Evolutionary conservation across 75 land plant species (phyloP).

Genomic region (Pinus taeda): DNA sequence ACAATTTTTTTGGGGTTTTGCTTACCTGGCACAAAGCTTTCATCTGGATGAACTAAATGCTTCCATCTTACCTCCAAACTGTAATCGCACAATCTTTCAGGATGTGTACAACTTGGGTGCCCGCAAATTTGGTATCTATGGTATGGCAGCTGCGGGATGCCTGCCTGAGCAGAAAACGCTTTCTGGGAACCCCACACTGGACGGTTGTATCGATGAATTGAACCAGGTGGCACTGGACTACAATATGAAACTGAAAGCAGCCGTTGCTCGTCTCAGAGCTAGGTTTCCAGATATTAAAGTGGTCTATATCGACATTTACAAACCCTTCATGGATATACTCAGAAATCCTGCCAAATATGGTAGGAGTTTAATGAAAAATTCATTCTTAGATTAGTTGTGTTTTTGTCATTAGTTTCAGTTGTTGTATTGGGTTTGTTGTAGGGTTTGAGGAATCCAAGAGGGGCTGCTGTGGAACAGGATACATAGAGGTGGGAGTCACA

Average conservation of each 20-base stretch:
- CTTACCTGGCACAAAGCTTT: too few species aligned
- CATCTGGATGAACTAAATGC: too few species aligned
- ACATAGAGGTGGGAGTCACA: constrained; percentile 31
- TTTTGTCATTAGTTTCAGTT: neutral
- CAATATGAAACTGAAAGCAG: constrained; percentile 30
- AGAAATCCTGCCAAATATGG: constrained; percentile 43
- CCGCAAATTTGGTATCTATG: neutral
- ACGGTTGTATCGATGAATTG: constrained; percentile 21
- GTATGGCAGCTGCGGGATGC: constrained; percentile 19
- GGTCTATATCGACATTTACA: constrained; percentile 39
- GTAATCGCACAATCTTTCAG: neutral
- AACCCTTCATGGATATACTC: constrained; percentile 28
- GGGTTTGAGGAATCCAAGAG: constrained; percentile 40
- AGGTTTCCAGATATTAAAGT: constrained; percentile 4
- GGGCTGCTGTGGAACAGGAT: constrained; percentile 79
- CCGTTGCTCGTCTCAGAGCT: constrained; percentile 7
- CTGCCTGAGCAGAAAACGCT: constrained; percentile 38
- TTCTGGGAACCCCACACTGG: constrained; percentile 9
- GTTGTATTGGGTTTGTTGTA: constrained; percentile 12
- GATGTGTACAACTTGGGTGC: neutral
- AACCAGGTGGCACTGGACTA: constrained; percentile 31
- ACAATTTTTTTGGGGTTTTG: too few species aligned
- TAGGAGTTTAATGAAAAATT: neutral
- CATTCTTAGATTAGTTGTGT: neutral
- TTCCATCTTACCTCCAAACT: too few species aligned